Conservation (phyloP, 331 rosid genomes). For the Pyracantha coccinea region DNA sequence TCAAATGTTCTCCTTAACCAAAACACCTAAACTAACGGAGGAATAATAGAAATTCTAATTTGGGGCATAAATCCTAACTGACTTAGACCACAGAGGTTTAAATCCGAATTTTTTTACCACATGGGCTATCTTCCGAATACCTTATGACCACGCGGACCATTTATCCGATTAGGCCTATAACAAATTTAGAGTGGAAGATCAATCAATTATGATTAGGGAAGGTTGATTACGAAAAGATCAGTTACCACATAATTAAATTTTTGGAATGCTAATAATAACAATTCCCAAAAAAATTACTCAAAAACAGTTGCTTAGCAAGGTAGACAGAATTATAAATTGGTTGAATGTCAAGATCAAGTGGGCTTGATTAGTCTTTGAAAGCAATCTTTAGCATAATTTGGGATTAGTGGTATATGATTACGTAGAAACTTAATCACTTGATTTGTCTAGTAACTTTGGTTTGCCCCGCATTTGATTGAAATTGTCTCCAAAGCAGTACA, state of each 20-base stretch:
- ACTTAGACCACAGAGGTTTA: too few relatives aligned
- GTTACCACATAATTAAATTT: background rate
- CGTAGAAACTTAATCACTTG: background rate
- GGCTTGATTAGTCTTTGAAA: background rate
- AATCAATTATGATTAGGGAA: too few relatives aligned
- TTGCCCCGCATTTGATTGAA: background rate
- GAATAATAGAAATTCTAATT: too few relatives aligned
- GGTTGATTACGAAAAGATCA: too few relatives aligned
- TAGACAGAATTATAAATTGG: conserved; percentile 8
- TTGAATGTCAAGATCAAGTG: conserved; percentile 12
- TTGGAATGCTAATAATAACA: background rate
- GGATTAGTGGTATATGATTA: conserved; percentile 1
- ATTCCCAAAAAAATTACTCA: background rate
- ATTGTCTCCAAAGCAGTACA: too few relatives aligned
- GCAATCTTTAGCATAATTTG: background rate
- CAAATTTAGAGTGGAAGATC: too few relatives aligned
- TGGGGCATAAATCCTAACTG: too few relatives aligned
- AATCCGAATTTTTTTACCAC: too few relatives aligned
- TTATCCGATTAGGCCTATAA: too few relatives aligned
- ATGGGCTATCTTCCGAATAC: too few relatives aligned
- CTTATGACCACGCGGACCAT: too few relatives aligned
- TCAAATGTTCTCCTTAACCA: background rate
- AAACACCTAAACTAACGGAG: background rate
- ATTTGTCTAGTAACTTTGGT: background rate
- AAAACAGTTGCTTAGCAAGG: background rate